phyloP scores from a whole-genome alignment of 441 rosid genomes.

The Populus hybrid region DNA sequence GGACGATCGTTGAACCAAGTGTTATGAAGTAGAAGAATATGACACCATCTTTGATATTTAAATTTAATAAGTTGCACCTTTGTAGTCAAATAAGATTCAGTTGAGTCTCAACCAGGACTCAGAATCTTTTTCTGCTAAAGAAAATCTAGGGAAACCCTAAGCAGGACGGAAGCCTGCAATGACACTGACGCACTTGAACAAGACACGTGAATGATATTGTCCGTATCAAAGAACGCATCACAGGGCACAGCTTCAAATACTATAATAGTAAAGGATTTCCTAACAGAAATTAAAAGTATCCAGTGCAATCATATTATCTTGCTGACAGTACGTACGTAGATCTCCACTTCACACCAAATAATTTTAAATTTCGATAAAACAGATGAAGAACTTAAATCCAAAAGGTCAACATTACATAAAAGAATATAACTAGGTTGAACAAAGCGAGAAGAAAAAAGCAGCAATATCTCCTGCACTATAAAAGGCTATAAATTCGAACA shows the following conservation, averaged over 20 bases:
- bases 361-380: not conserved
- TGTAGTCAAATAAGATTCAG: not conserved
- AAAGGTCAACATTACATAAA: not conserved
- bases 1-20: not conserved
- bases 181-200: not conserved
- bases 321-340: not conserved
- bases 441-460: not conserved
- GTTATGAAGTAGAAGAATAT: not conserved
- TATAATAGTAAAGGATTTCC: not conserved
- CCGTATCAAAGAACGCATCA: not conserved
- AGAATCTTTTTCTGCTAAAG: not conserved
- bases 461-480: not conserved
- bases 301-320: not conserved
- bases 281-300: not conserved
- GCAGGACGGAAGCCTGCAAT: not conserved
- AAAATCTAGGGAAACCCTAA: not conserved
- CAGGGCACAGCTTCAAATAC: not conserved
- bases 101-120: not conserved
- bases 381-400: not conserved
- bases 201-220: not conserved
- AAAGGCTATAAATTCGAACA: not conserved
- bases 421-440: not conserved
- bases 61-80: not conserved
- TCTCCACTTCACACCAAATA: not conserved
- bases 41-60: not conserved